Base-by-base conservation (phyloP, 495 filamentous ascomycete species). In the Aspergillus heteromorphus region DNA sequence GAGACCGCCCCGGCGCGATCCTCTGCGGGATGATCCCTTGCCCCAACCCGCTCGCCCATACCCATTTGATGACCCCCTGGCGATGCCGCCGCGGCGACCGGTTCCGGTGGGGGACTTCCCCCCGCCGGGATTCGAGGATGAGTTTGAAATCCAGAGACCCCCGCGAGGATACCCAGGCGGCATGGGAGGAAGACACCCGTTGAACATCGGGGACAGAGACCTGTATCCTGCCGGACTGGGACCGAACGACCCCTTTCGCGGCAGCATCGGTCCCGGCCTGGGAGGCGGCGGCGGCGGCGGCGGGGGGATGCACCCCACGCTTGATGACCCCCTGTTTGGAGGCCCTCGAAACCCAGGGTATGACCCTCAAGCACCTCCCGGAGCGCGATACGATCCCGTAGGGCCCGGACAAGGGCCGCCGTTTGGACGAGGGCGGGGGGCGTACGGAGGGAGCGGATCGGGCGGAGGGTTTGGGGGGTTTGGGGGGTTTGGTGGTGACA, bases 251-350 rank as follows among this genome's bases (percentile, higher is more conserved):
- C 91, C 92, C 1, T 63, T 96, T 4, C 69, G 87, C 17, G 84
- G 84, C 6, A 73, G 78, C 10, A 78, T 90, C 53, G 79, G 79
- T 10, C 78, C 79, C 52, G 73, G 83, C 1, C 65, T 75, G 29
- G 76, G 77, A 14, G 70, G 72, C 2, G 71, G 75, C 29, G 82
- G 83, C 0, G 80, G 79, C 4, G 83, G 85, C 40, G 93, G n/a
- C n/a, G n/a, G n/a, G n/a, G n/a, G 93, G 2, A 97, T 97, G 93
- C 88, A 97, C 70, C 93, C 93, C 0, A 95, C 90, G 0, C 92
- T 95, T 61, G 90, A 97, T 63, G 93, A 97, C 68, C 91, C 89
- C 23, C 67, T 97, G 61, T 97, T 97, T 67, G 81, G 79, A 31
- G 89, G 88, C 0, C 76, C 73, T 16, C 77, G 77, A 9, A 70